Base-by-base conservation (phyloP, 2,329 filamentous ascomycete species). In the Sporothrix luriei region DNA sequence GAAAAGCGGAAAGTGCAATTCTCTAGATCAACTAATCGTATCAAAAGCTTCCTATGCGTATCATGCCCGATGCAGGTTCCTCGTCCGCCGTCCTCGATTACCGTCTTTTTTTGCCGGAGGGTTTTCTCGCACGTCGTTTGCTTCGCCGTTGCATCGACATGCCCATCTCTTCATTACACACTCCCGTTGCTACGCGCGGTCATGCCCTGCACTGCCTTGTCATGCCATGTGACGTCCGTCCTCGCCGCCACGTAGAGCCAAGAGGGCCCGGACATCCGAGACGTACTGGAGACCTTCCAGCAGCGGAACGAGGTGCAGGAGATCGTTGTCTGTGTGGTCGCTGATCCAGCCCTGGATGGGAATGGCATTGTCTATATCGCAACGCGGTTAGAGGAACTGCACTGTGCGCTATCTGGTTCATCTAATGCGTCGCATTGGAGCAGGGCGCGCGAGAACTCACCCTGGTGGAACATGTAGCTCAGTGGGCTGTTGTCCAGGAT, bases 291-390 rank as follows among this genome's bases (percentile, higher is more conserved):
- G 82, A 21, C 93, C 95, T 81, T 99, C 95, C 57, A 99, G 84
- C 76, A 98, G 84, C 43, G 95, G 95, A 70, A 99, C 89, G 71
- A 99, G 85, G 79, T 98, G 93, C 79, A 98, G 85, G 74, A 99
- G 84, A 78, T 97, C 94, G 78, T 94, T 95, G 81, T 99, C 95
- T 33, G 95, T 98, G 26, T 95, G 95, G 81, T 99, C 95, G 79
- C 90, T 97, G 81, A 99, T 98, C 95, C 95, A 99, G 77, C 95
- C 95, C 82, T 98, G 94, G 78, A 99, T 98, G 3, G 95, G 95
- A 76, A 99, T 97, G 66, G 95, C 95, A 82, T 99, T 99, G 80
- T 99, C 95, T 99, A 26, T 43, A 43, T 11, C 11, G 7, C 10
- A 46, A 33, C 11, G 11, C 14, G n/a, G 54, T 62, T 40, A 55